These are phyloP conservation scores for Aspergillus flavus DNA, from an alignment of 2,329 filamentous ascomycete species.

Conservation along the genomic window DNA sequence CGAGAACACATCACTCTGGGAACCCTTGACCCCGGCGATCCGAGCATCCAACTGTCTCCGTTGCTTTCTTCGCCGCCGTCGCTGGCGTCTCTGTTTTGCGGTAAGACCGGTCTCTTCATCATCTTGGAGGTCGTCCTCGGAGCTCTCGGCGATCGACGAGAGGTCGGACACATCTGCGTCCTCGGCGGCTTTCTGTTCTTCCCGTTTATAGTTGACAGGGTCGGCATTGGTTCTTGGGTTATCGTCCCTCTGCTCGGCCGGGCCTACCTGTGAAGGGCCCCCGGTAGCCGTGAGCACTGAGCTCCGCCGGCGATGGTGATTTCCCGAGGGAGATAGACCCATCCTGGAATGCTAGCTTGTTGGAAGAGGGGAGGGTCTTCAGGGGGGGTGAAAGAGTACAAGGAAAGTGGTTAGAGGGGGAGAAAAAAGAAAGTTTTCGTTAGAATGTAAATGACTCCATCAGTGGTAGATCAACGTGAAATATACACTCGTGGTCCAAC, in stretches of 20 bases:
- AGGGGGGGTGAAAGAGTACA: constrained; percentile 1
- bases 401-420: background rate
- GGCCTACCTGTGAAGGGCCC: constrained; percentile 49
- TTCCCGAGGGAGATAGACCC: constrained; percentile 36
- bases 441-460: constrained; percentile 11
- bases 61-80: constrained; percentile 67
- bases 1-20: constrained; percentile 66
- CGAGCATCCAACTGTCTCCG: constrained; percentile 72
- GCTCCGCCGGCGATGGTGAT: constrained; percentile 43
- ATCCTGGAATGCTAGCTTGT: constrained; percentile 25
- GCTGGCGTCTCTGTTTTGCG: constrained; percentile 65
- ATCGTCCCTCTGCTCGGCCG: constrained; percentile 41
- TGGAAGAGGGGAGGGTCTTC: constrained; percentile 5
- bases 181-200: constrained; percentile 39
- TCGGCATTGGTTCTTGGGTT: constrained; percentile 28
- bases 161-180: constrained; percentile 43
- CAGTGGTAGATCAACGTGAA: constrained; percentile 2
- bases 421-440: background rate
- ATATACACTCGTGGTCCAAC: background rate
- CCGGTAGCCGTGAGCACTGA: constrained; percentile 47
- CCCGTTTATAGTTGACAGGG: constrained; percentile 28
- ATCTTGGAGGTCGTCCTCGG: constrained; percentile 74
- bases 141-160: constrained; percentile 52
- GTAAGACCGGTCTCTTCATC: constrained; percentile 91
- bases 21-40: constrained; percentile 62